Evolutionary conservation across 2,329 filamentous ascomycete genomes (phyloP), one percentile per base, ranked within the genome.

Genomic region (Pseudogymnoascus sp.): DNA sequence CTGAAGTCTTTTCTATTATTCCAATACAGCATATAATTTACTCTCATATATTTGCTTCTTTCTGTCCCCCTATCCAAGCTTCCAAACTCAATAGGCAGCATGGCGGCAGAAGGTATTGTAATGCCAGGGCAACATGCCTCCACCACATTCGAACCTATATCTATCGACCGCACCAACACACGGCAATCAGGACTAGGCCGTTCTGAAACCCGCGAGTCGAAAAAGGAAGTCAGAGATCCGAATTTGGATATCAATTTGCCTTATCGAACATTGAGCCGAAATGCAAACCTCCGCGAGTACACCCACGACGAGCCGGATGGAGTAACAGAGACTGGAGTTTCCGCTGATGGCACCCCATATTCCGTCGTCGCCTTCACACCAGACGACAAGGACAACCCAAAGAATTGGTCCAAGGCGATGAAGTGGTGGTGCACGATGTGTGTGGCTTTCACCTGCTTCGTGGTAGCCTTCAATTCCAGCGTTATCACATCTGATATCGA

Each of bases 341-440:
- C 68, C 16, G 65, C 65, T 31, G 68, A 72, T 65, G 69, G 69
- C 60, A 59, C 70, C 38, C 63, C 66, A 1, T 87, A 84, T 71
- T 84, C 87, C 64, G 77, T 90, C 8, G 86, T 90, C 36, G 89
- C 87, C 0, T 96, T 95, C 71, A 83, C 80, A 3, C 81, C 87
- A 2, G 78, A 86, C 64, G 90, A 95, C 72, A 83, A 84, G 0
- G 88, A 87, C 67, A 93, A 93, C 70, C 90, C 91, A 0, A 93
- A 93, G 80, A 95, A 93, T 75, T 95, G 89, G 89, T 85, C 82
- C 63, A 91, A 91, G 74, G 78, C 76, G 1, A 88, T 79, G 74
- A 95, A 93, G 76, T 93, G 90, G 90, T 90, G 88, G 71, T 88
- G 85, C 71, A 96, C 91, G 23, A 91, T 96, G 88, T 85, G 91